Evolutionary conservation across 805 yeast species (phyloP).

Genomic region (Kodamaea leandrae): DNA sequence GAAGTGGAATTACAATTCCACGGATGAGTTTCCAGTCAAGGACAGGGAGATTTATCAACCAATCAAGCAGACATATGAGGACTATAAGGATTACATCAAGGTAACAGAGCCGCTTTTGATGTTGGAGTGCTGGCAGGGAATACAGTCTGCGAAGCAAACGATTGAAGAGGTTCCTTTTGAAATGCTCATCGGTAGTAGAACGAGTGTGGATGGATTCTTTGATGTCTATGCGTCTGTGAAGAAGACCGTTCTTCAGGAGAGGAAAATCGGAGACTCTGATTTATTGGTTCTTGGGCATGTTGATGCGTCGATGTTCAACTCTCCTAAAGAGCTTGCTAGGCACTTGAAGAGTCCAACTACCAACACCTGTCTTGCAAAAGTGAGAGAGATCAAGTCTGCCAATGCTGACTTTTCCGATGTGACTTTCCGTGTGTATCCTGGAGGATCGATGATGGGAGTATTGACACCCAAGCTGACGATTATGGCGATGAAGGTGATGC

Average conservation of each 20-base stretch:
- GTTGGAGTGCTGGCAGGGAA: slow-evolving; percentile 92
- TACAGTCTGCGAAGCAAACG: slow-evolving; percentile 68
- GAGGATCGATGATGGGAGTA: slow-evolving; percentile 49
- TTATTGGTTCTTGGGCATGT: slow-evolving; percentile 55
- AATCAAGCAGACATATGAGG: slow-evolving; percentile 55
- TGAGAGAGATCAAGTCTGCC: slow-evolving; percentile 66
- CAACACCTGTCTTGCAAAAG: slow-evolving; percentile 74
- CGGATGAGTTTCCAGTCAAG: slow-evolving; percentile 58
- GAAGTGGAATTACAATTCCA: slow-evolving; percentile 69
- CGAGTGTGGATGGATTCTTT: slow-evolving; percentile 80
- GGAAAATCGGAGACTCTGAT: slow-evolving; percentile 71
- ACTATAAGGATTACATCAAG: slow-evolving; percentile 63
- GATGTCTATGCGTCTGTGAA: slow-evolving; percentile 78
- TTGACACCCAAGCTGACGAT: slow-evolving; percentile 64
- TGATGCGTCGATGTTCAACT: slow-evolving; percentile 17
- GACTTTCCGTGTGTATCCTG: slow-evolving; percentile 64
- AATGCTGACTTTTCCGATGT: slow-evolving; percentile 69
- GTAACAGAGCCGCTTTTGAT: slow-evolving; percentile 77
- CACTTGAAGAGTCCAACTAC: slow-evolving; percentile 28
- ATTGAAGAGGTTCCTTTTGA: slow-evolving; percentile 60
- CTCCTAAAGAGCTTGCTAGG: slow-evolving; percentile 20
- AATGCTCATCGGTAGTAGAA: slow-evolving; percentile 71
- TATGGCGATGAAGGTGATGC: slow-evolving; percentile 72
- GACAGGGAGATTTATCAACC: slow-evolving; percentile 38
- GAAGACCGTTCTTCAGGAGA: slow-evolving; percentile 47